Evolutionary conservation across 208 protist species (phyloP), one percentile per base, ranked within the genome.

Genomic region (Porcisia hertigi): DNA sequence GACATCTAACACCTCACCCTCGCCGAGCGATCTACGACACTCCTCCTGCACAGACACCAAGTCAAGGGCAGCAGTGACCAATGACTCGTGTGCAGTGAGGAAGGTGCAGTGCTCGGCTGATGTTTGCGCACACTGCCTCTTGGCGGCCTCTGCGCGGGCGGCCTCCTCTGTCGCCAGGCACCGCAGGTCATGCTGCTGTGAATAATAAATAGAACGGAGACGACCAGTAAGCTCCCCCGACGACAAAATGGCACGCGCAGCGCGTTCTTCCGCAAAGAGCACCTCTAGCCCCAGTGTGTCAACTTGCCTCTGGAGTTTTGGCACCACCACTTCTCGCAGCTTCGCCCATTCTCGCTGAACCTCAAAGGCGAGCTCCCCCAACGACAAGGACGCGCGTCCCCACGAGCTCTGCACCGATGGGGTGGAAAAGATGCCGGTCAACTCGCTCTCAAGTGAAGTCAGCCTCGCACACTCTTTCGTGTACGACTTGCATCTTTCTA

Each of bases 401-500:
- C 45, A 12, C 45, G 45, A 49, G 18, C 34, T 23, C 23, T 39
- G 23, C 63, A 67, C 5, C n/a, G 39, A 47, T 14, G 8, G 5
- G 34, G 16, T 34, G 8, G 25, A 11, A 8, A 73, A 60, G 45
- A 79, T 43, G 49, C 75, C 30, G 34, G 49, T 39, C 66, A 79
- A 43, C 39, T 69, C 67, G 12, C 52, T 5, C 39, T 79, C 75
- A 20, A 69, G 55, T 41, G 49, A 2, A 8, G 57, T 20, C 12
- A 79, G 67, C 60, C 75, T 54, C 54, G 45, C 66, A 30, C 67
- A 79, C 58, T 79, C 75, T n/a, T 69, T 54, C 30, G 59, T 45
- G 59, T 79, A 79, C 2, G 75, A 64, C 1, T n/a, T 47, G 49
- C 75, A 73, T 23, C 53, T 73, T 20, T 62, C 58, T 30, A 74